Base-by-base conservation (phyloP, 2,329 filamentous ascomycete species). In the Aspergillus novofumigatus region DNA sequence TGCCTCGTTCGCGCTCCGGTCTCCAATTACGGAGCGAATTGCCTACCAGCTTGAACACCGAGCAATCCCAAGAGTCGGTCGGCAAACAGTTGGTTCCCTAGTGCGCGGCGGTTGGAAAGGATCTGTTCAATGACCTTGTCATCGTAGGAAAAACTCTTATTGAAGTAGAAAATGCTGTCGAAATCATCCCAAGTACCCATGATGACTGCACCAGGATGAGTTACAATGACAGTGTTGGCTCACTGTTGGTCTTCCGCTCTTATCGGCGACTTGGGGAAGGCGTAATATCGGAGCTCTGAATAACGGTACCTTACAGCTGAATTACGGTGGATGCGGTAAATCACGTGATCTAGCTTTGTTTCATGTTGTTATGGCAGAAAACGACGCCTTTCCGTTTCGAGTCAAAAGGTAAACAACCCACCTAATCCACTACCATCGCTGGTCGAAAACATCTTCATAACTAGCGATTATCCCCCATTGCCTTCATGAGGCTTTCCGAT, bases 71-170 rank as follows among this genome's bases (percentile, higher is more conserved):
- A 77, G 44, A 95, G 84, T 54, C 88, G 85, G 72, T 95, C 91
- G 68, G 93, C 87, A 74, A 94, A 95, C 57, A 93, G 83, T 56
- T 82, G 78, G 63, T 88, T 87, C 59, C 87, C 85, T 21, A 92
- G 80, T 51, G 76, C 81, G 67, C 86, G 88, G 64, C 90, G 86
- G 68, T 84, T 84, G 29, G 80, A 76, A 58, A 88, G 81, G 54
- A 92, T 90, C 50, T 85, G 81, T 50, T 86, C 81, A 55, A 85
- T 76, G 32, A 81, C 72, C 59, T 82, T 81, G 56, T 84, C 80
- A 67, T 86, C 83, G 72, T 90, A 90, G 2, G 83, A 80, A 57
- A 84, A 84, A 4, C 83, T 80, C 5, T 80, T 76, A 54, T 85
- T 81, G 44, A 83, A 78, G 23, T 80, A 79, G 63, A 93, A 94